Evolutionary conservation across 192 early-diverging fungal genomes (phyloP), one percentile per base, ranked within the genome.

Genomic region (Pecoramyces ruminantium): DNA sequence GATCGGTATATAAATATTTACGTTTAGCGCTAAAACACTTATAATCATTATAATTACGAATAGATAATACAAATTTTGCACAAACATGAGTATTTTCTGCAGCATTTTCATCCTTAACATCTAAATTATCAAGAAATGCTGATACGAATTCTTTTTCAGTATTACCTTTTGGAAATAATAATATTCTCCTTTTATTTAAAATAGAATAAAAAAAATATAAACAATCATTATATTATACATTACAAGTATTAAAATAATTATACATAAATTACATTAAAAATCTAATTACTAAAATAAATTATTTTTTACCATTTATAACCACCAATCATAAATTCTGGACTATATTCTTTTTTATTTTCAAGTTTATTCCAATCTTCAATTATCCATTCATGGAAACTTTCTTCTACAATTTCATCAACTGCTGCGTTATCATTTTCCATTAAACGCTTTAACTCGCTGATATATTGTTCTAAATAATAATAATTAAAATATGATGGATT

Each of bases 141-240:
- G 96, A 95, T 39, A 95, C 84, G 1, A 82, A 86, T 38, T 97
- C 94, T 1, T 39, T 78, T 29, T 82, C 86, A 42, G 90, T 88
- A 87, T 97, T 98, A 34, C 97, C 97, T 34, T 86, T 89, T 30
- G 96, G 95, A 84, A 98, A 99, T 29, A 97, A 83, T 2, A 98
- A 87, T 15, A 99, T 87, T 80, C 92, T 87, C 97, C 97, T 95
- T 34, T 34, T 34, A 34, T 6, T 34, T 11, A 34, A n/a, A n/a
- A n/a, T n/a, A n/a, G n/a, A n/a, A n/a, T n/a, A n/a, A n/a, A n/a
- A n/a, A n/a, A n/a, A n/a, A n/a, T n/a, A n/a, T n/a, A n/a, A n/a
- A n/a, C n/a, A n/a, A n/a, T n/a, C n/a, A n/a, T n/a, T n/a, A n/a
- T n/a, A n/a, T n/a, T n/a, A n/a, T n/a, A n/a, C n/a, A n/a, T n/a